Conservation (phyloP, 805 yeast genomes). For the Myxozyma monticola region DNA sequence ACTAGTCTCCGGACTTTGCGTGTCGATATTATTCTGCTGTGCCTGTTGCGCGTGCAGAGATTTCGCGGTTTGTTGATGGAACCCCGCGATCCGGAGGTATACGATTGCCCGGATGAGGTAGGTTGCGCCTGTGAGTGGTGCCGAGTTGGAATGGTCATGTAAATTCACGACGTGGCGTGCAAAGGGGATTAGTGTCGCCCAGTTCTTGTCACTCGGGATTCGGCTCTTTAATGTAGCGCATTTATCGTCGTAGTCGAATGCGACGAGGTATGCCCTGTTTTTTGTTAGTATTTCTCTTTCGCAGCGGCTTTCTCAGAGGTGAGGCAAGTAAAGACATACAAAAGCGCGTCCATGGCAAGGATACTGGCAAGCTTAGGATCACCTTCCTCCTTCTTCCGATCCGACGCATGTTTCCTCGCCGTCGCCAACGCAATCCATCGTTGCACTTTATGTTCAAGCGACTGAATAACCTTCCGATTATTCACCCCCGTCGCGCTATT, state of each 20-base stretch:
- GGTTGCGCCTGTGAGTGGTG: slow-evolving; percentile 27
- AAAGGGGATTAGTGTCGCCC: slow-evolving; percentile 31
- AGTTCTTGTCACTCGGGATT: slow-evolving; percentile 28
- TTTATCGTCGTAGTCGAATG: slow-evolving; percentile 34
- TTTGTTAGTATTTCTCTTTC: neutral
- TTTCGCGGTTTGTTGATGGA: slow-evolving; percentile 15
- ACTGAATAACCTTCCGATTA: slow-evolving; percentile 32
- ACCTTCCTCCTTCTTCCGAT: slow-evolving; percentile 36
- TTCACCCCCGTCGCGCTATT: slow-evolving; percentile 16
- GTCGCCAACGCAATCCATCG: slow-evolving; percentile 44
- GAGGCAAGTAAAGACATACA: slow-evolving; percentile 26
- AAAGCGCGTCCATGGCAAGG: slow-evolving; percentile 42
- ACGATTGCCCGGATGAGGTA: slow-evolving; percentile 33
- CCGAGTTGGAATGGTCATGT: slow-evolving; percentile 22
- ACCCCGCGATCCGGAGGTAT: slow-evolving; percentile 26
- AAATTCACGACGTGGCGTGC: slow-evolving; percentile 24
- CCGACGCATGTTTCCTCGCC: slow-evolving; percentile 44
- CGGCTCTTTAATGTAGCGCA: slow-evolving; percentile 12
- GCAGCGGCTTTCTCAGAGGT: neutral
- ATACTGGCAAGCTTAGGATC: slow-evolving; percentile 39
- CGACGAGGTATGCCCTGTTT: slow-evolving; percentile 30
- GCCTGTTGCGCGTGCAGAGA: slow-evolving; percentile 10
- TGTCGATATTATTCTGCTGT: neutral
- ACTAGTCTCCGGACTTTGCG: slow-evolving; percentile 9
- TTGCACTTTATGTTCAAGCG: slow-evolving; percentile 21